Conservation (phyloP, 306 rosid species). For the Cucumis cinereus region DNA sequence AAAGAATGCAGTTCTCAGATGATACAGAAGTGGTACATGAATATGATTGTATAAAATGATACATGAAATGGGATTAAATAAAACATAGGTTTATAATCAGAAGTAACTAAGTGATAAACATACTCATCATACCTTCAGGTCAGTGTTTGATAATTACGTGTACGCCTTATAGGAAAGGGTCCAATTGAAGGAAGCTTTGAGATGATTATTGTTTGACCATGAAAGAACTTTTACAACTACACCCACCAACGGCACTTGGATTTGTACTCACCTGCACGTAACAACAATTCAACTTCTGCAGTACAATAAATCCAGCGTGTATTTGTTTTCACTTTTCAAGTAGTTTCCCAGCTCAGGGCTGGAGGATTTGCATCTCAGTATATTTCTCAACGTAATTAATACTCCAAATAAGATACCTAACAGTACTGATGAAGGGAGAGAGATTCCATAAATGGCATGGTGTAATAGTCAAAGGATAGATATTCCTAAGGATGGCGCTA, state of each 20-base stretch:
- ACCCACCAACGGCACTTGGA: conserved; percentile 95
- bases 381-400: background rate
- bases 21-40: background rate
- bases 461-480: background rate
- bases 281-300: conserved; percentile 10
- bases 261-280: conserved; percentile 62
- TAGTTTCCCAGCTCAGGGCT: background rate
- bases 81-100: background rate
- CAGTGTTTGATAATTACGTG: background rate
- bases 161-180: background rate
- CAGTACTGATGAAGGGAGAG: background rate
- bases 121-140: background rate
- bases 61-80: background rate
- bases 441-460: background rate
- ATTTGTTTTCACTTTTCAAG: too few relatives aligned
- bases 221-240: conserved; percentile 90
- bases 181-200: background rate
- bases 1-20: background rate
- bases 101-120: background rate
- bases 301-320: too few relatives aligned
- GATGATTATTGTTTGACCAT: conserved; percentile 62
- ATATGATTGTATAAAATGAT: background rate
- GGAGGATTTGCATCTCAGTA: background rate
- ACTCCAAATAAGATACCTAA: background rate
- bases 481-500: background rate